Percentiles rank a stretch among this genome's conserved stretches.
Conservation (phyloP, 306 rosid species). For the Medicago lupulina region DNA sequence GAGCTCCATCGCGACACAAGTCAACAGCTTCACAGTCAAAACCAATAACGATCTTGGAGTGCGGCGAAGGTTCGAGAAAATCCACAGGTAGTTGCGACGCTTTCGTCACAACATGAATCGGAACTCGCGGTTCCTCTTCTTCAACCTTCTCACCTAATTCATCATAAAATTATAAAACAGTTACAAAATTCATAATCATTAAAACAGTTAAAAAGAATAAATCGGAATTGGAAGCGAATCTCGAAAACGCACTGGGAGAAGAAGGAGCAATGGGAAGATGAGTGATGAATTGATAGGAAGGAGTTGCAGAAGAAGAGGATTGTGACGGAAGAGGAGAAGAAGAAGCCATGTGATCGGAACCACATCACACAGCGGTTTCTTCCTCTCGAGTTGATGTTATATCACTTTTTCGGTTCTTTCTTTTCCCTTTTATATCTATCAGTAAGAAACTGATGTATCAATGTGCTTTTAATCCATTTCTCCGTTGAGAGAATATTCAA, state of each 20-base stretch:
- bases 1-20: slow-evolving; percentile 81
- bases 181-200: not conserved
- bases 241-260: slow-evolving; percentile 53
- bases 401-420: not conserved
- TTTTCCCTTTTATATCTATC: slow-evolving; percentile 10
- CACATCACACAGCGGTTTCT: slow-evolving; percentile 36
- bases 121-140: slow-evolving; percentile 58
- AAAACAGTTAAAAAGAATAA: not conserved
- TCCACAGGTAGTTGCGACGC: slow-evolving; percentile 83
- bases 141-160: slow-evolving; percentile 58
- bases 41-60: slow-evolving; percentile 62
- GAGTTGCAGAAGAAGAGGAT: slow-evolving; percentile 7
- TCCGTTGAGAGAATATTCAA: slow-evolving; percentile 9
- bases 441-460: not conserved
- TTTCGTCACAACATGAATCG: slow-evolving; percentile 67
- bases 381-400: slow-evolving; percentile 22
- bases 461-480: not conserved
- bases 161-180: slow-evolving; percentile 30
- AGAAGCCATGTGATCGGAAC: slow-evolving; percentile 47
- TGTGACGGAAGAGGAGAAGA: slow-evolving; percentile 26
- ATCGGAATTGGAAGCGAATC: slow-evolving; percentile 19
- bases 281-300: slow-evolving; percentile 22
- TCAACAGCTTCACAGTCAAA: slow-evolving; percentile 95
- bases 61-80: slow-evolving; percentile 79
- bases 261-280: slow-evolving; percentile 44